Evolutionary conservation across 495 filamentous ascomycete genomes (phyloP).

Genomic region (Penicillium verhagenii): DNA sequence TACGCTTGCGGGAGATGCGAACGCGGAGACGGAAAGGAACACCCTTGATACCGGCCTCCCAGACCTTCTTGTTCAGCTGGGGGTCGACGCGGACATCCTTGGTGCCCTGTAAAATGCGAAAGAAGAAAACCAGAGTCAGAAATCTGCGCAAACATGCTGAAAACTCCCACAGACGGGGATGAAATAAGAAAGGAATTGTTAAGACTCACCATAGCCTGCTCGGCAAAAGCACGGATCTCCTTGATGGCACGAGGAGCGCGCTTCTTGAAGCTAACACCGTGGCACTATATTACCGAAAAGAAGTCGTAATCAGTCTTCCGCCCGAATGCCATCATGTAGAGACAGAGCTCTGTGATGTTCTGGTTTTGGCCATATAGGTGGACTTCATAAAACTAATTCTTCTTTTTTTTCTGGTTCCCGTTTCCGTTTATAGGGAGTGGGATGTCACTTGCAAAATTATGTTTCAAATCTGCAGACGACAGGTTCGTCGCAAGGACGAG

Average conservation of each 20-base stretch:
- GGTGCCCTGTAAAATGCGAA: slow-evolving; percentile 66
- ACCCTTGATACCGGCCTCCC: slow-evolving; percentile 98
- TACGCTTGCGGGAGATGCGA: slow-evolving; percentile 98
- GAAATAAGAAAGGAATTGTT: neutral
- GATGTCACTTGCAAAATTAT: slow-evolving; percentile 15
- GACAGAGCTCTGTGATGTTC: slow-evolving; percentile 32
- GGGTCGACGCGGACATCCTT: slow-evolving; percentile 96
- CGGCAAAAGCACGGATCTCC: slow-evolving; percentile 93
- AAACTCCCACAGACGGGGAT: neutral
- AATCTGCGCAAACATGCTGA: neutral
- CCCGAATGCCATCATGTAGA: slow-evolving; percentile 56
- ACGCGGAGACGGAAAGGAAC: slow-evolving; percentile 94
- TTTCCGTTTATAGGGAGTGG: slow-evolving; percentile 9
- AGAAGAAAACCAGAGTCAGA: slow-evolving; percentile 4
- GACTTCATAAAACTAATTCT: slow-evolving; percentile 72
- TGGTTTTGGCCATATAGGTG: slow-evolving; percentile 50
- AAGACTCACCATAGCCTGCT: slow-evolving; percentile 88
- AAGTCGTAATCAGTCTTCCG: slow-evolving; percentile 57
- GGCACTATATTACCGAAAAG: slow-evolving; percentile 61
- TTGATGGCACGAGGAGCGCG: slow-evolving; percentile 96
- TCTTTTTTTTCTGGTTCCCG: slow-evolving; percentile 35
- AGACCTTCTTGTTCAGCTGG: slow-evolving; percentile 99
- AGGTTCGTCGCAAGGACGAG: slow-evolving; percentile 5
- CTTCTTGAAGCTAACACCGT: slow-evolving; percentile 99
- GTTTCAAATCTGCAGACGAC: slow-evolving; percentile 10